Base-by-base conservation (phyloP, 208 protist genomes). In the Acanthamoeba sp. region DNA sequence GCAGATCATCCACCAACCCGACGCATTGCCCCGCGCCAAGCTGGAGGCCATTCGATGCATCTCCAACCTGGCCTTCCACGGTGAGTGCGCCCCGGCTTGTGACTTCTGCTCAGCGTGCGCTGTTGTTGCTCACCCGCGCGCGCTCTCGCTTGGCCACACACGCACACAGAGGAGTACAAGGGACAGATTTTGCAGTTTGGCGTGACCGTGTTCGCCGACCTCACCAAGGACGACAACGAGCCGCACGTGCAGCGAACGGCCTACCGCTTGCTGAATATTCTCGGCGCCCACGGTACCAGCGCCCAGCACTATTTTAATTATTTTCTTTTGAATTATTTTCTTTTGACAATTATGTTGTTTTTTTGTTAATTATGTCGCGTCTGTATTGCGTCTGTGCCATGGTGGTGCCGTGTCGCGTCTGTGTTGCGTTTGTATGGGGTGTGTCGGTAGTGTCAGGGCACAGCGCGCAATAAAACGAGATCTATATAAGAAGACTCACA, bases 41-140 rank as follows among this genome's bases (percentile, higher is more conserved):
- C 73, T 82, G 34, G 73, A 82, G 20, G 73, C 73, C 73, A 82
- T 82, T 50, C 73, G 73, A 6, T 82, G 73, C 73, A 52, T 82
- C 40, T 82, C 73, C 73, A 82, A 82, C n/a, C 73, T 82, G 38
- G 73, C 36, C 9, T 82, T 82, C 73, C 73, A 82, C 42, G 73
- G 73, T 82, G 14, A 48, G 6, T 48, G 3, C 10, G 6, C 10
- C 42, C 42, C n/a, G n/a, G n/a, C n/a, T n/a, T 48, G 42, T 48
- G 42, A 48, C 42, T 48, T 48, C 10, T 48, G 6, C 3, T 10
- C 42, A 10, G 6, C 42, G 42, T 10, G 22, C 16, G 3, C 7
- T 64, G 27, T 59, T 59, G 12, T 22, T 4, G 16, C 55, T 59
- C 55, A 48, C 42, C 42, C 42, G n/a, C n/a, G n/a, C n/a, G n/a